These are phyloP conservation scores for Ustilago xerochloae DNA, from an alignment of 1,284 basidiomycete species.

Conservation along the genomic window DNA sequence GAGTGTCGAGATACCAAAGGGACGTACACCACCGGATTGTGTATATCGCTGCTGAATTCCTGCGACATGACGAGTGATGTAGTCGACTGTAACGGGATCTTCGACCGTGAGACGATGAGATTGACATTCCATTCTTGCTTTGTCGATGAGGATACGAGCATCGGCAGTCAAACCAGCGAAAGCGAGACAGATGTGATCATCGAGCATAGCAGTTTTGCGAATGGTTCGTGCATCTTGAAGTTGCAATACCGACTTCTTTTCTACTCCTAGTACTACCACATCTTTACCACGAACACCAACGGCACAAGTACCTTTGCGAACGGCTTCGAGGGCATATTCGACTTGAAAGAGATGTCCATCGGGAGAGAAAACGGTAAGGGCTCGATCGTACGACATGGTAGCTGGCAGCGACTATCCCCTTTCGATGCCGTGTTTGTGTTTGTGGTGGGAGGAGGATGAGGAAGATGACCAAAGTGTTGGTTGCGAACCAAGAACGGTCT, in stretches of 20 bases:
- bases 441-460: background rate
- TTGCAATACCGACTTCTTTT: slow-evolving; percentile 98
- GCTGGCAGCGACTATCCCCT: background rate
- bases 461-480: slow-evolving; percentile 10
- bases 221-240: slow-evolving; percentile 98
- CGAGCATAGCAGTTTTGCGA: slow-evolving; percentile 97
- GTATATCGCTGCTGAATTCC: slow-evolving; percentile 99
- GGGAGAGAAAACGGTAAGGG: slow-evolving; percentile 92
- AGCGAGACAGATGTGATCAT: slow-evolving; percentile 96
- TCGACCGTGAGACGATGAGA: slow-evolving; percentile 97
- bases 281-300: slow-evolving; percentile 95
- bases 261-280: slow-evolving; percentile 95
- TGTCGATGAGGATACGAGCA: slow-evolving; percentile 96
- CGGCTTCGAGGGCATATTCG: slow-evolving; percentile 97
- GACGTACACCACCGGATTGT: slow-evolving; percentile 97
- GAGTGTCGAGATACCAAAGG: slow-evolving; percentile 96
- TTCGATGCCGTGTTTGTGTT: background rate
- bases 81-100: slow-evolving; percentile 97
- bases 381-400: slow-evolving; percentile 69
- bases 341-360: slow-evolving; percentile 91
- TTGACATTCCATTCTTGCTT: slow-evolving; percentile 96
- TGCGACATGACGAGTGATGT: slow-evolving; percentile 97
- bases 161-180: slow-evolving; percentile 98
- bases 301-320: slow-evolving; percentile 95
- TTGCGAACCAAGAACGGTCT: slow-evolving; percentile 3